Evolutionary conservation across 192 early-diverging fungal species (phyloP).

Genomic region (Funneliformis mosseae): DNA sequence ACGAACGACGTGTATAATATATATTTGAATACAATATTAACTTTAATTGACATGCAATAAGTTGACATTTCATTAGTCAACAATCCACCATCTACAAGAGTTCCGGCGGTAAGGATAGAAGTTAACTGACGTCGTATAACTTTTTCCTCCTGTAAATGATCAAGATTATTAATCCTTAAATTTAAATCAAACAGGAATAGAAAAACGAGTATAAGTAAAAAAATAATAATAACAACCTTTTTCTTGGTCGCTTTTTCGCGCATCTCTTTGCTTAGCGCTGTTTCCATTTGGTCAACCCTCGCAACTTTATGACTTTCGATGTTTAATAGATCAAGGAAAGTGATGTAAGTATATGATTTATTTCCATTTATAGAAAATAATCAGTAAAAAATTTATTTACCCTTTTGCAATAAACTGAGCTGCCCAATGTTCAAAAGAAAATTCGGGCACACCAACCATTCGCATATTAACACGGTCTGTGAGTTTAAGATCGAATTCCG

Average conservation of each 20-base stretch:
- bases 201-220: neutral
- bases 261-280: constrained; percentile 90
- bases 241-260: constrained; percentile 62
- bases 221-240: constrained; percentile 35
- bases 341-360: neutral
- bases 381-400: constrained; percentile 40
- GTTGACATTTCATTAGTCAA: constrained; percentile 90
- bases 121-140: constrained; percentile 87
- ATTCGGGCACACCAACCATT: constrained; percentile 98
- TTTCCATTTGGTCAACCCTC: constrained; percentile 97
- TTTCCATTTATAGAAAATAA: neutral
- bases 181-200: neutral
- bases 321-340: neutral
- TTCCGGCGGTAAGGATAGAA: constrained; percentile 85
- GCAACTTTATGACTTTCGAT: constrained; percentile 74
- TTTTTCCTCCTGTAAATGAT: constrained; percentile 61
- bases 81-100: constrained; percentile 85
- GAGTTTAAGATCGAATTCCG: constrained; percentile 94
- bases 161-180: neutral
- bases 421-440: constrained; percentile 93
- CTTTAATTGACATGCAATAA: constrained; percentile 95
- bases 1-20: too few species aligned
- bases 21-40: constrained; percentile 30
- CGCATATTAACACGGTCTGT: constrained; percentile 98
- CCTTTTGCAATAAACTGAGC: constrained; percentile 95